phyloP scores from a whole-genome alignment of 768 basidiomycete genomes.

The Candolleomyces eurysporus region DNA sequence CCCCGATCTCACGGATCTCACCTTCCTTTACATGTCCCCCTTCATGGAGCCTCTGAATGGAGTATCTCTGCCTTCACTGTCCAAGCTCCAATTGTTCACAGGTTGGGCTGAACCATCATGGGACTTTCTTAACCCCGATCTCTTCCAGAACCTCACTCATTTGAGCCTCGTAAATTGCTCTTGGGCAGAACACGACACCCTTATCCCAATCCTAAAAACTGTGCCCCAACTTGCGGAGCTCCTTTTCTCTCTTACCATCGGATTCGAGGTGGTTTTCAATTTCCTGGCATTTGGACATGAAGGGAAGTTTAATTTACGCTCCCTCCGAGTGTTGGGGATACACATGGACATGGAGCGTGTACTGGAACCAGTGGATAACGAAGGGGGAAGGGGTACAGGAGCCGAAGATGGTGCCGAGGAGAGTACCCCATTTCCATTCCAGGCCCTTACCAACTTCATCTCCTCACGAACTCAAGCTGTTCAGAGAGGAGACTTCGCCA shows the following conservation, averaged over 20 bases:
- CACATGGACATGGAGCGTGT: neutral
- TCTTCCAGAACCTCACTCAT: neutral
- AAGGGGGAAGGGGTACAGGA: neutral
- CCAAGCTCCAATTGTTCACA: neutral
- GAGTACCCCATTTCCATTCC: neutral
- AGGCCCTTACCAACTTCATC: neutral
- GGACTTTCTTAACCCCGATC: neutral
- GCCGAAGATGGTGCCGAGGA: neutral
- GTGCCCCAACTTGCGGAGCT: neutral
- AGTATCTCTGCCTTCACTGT: neutral
- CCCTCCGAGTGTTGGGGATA: neutral
- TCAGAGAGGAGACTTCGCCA: neutral
- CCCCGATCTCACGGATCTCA: neutral
- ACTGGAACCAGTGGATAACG: neutral
- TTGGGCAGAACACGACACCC: neutral
- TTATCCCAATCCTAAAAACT: neutral
- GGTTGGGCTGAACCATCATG: neutral
- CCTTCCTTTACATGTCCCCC: neutral
- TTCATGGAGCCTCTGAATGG: neutral
- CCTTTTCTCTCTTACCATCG: neutral
- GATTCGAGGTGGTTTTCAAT: neutral
- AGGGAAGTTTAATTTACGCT: neutral
- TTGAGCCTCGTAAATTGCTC: neutral
- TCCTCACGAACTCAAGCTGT: neutral
- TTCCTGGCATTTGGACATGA: neutral